Evolutionary conservation across 805 yeast species (phyloP).

Genomic region (Brettanomyces bruxellensis): DNA sequence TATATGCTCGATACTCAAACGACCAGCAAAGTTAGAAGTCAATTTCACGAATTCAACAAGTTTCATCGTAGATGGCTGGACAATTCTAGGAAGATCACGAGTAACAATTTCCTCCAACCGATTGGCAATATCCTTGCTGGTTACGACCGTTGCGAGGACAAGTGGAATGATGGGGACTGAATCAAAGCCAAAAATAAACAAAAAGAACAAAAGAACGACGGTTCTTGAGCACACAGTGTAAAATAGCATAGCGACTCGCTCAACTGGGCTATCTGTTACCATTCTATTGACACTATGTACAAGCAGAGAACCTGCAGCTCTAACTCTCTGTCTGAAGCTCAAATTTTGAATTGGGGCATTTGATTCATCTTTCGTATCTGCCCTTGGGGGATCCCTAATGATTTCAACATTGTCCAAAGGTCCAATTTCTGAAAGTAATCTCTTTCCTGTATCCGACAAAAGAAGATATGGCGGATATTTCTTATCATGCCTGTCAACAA

Average conservation of each 20-base stretch:
- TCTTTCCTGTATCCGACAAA: conserved; percentile 28
- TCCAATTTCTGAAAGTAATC: conserved; percentile 17
- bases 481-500: conserved; percentile 24
- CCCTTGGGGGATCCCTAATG: neutral
- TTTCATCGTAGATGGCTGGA: neutral
- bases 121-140: conserved; percentile 1
- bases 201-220: neutral
- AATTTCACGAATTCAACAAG: neutral
- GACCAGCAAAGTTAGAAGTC: neutral
- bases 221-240: neutral
- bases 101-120: conserved; percentile 3
- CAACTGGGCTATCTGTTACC: neutral
- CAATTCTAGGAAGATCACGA: conserved; percentile 1
- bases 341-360: neutral
- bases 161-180: conserved; percentile 1
- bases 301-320: neutral
- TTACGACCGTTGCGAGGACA: neutral
- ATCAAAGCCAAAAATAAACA: neutral
- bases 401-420: conserved; percentile 2
- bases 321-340: neutral
- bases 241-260: neutral
- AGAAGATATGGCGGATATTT: conserved; percentile 28
- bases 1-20: too few relatives aligned
- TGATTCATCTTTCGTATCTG: neutral
- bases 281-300: neutral